Base-by-base conservation (phyloP, 805 yeast species). In the Myxozyma lipomycoides region DNA sequence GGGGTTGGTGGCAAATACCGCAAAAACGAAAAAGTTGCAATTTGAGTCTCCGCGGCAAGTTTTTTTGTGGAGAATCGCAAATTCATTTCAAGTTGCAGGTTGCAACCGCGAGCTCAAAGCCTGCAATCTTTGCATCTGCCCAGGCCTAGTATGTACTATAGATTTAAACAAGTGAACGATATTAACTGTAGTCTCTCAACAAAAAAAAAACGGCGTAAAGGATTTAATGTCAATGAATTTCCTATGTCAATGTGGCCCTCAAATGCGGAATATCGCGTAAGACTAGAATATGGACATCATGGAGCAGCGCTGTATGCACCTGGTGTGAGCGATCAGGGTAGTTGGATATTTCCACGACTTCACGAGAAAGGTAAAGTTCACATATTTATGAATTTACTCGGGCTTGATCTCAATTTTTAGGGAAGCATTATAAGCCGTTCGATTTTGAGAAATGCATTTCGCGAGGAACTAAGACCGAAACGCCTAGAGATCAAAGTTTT, bases 201-300 rank as follows among this genome's bases (percentile, higher is more conserved):
- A n/a, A n/a, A n/a, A n/a, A n/a, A n/a, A n/a, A n/a, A n/a, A n/a
- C n/a, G n/a, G n/a, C n/a, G n/a, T n/a, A n/a, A n/a, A n/a, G n/a
- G n/a, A n/a, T n/a, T n/a, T n/a, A n/a, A n/a, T n/a, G n/a, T n/a
- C n/a, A n/a, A n/a, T n/a, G n/a, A n/a, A n/a, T n/a, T n/a, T n/a
- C n/a, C n/a, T n/a, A n/a, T n/a, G n/a, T n/a, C n/a, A 48, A 60
- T 60, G 62, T 73, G 76, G 77, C 76, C 77, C 51, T 66, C 71
- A 21, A 68, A 67, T 46, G 61, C 61, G 30, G 69, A 67, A 17
- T 56, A 64, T 35, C 77, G 77, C 3, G 65, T 66, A 3, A 72
- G 70, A 53, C 62, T 76, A 35, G 63, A 74, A 2, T 73, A 72
- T 57, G 80, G 80, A 1, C 70, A 73, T 6, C 67, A 63, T 35